Conservation (phyloP, 179 eudicot species). For the Pouteria campechiana region DNA sequence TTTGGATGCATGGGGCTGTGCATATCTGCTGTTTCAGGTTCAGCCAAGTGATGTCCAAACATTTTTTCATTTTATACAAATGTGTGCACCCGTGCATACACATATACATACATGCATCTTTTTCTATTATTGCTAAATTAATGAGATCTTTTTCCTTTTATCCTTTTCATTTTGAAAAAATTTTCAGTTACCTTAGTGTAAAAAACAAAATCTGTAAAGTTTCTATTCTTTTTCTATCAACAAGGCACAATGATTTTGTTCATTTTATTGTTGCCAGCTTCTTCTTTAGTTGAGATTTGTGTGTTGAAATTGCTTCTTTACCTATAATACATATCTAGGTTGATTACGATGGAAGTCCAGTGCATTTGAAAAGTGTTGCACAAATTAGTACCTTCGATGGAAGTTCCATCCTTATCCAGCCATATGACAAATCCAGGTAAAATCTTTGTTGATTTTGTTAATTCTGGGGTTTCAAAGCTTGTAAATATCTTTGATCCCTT, state of each 20-base stretch:
- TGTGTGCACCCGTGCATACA: too few species aligned
- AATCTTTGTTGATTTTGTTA: slow-evolving; percentile 1
- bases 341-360: slow-evolving; percentile 92
- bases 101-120: too few species aligned
- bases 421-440: slow-evolving; percentile 96
- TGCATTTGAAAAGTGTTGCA: slow-evolving; percentile 84
- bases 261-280: neutral
- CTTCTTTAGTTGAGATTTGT: slow-evolving; percentile 5
- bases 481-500: neutral
- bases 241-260: neutral
- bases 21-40: too few species aligned
- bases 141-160: too few species aligned
- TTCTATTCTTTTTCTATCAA: neutral
- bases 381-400: slow-evolving; percentile 89
- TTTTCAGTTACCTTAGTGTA: too few species aligned
- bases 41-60: too few species aligned
- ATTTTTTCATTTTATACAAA: too few species aligned
- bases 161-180: too few species aligned
- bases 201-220: too few species aligned
- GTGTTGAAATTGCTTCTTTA: too few species aligned
- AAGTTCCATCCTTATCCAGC: slow-evolving; percentile 70
- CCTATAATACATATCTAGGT: slow-evolving; percentile 60
- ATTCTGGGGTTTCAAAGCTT: neutral
- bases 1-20: too few species aligned
- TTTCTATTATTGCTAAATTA: too few species aligned